Evolutionary conservation across 331 rosid genomes (phyloP), one percentile per base, ranked within the genome.

Genomic region (Saraca asoca): DNA sequence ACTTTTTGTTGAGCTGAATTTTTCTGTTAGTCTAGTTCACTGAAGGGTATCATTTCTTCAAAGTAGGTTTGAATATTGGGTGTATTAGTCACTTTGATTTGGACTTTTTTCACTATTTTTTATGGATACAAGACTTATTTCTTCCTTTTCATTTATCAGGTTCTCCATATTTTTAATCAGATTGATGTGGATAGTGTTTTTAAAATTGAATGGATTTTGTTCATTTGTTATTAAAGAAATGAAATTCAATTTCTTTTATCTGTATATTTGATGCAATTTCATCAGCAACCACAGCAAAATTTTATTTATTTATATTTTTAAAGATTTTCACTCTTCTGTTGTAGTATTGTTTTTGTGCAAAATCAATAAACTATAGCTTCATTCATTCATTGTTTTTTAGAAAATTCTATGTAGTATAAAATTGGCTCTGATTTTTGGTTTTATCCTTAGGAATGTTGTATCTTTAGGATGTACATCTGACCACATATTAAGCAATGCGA

Each of bases 361-460:
- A 29, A 11, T 29, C 34, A 15, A 16, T 14, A 56, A 46, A 9
- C 44, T 2, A 15, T 46, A 63, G 16, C 31, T 66, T 52, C 5
- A 37, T 20, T 43, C 0, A 7, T 24, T 62, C 16, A n/a, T 2
- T 5, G 4, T 12, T 18, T 5, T 7, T 50, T 46, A n/a, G 10
- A 56, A 16, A 6, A 4, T 50, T 17, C 11, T 39, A 56, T 52
- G 37, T 24, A 9, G 46, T 60, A 7, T 35, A 19, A 66, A 37
- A 8, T 67, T 59, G 37, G 37, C 69, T 64, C 72, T 62, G 51
- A 42, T 61, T 51, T 49, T 24, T 24, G 1, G 31, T 9, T 65
- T 19, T 54, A 64, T 31, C 59, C 41, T 71, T 85, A 94, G 96
- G 78, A 83, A 69, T 80, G 86, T 51, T 10, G 61, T 70, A n/a